Base-by-base conservation (phyloP, 164 flowering plant genomes). In the Nelumbo lutea region DNA sequence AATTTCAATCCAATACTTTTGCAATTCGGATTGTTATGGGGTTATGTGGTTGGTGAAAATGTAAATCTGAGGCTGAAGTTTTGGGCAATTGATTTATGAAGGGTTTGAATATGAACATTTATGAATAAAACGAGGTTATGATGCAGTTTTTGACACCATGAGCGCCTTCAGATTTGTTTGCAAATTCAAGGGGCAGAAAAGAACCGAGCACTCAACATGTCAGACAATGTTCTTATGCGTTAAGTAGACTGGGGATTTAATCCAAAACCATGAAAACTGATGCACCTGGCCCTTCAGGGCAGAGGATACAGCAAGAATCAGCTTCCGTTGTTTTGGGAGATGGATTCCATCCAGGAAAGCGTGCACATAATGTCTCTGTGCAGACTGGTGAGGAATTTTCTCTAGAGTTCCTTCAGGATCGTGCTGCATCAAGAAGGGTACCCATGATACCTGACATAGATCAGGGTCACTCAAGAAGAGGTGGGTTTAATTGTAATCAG, bases 351-450 rank as follows among this genome's bases (percentile, higher is more conserved):
- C 58, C 55, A 0, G 77, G 70, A 59, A 66, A 67, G 15, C 72
- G 64, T 76, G 79, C n/a, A 62, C 73, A 74, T 50, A 79, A 85
- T 72, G 64, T 87, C 41, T 90, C 87, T 70, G 65, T 77, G 68
- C 93, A 85, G 81, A 90, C 91, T 1, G 98, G 95, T 41, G 98
- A 92, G 81, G 95, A 87, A 67, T 92, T 92, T 71, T 84, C 91
- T 13, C 2, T 75, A n/a, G 84, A 84, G 69, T 88, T 90, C 75
- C 70, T 84, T 55, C 77, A 85, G 65, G 87, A 88, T 67, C 83
- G 85, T 65, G 73, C 62, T 42, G 56, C 72, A 68, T 14, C 77
- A 42, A 79, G 80, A 66, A 79, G 73, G 53, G 69, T 61, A 39
- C 56, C 82, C 1, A 62, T 56, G 4, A 68, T 72, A 60, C 56